These are phyloP conservation scores for Botryosphaeria agaves DNA, from an alignment of 2,329 filamentous ascomycete species.

Conservation along the genomic window DNA sequence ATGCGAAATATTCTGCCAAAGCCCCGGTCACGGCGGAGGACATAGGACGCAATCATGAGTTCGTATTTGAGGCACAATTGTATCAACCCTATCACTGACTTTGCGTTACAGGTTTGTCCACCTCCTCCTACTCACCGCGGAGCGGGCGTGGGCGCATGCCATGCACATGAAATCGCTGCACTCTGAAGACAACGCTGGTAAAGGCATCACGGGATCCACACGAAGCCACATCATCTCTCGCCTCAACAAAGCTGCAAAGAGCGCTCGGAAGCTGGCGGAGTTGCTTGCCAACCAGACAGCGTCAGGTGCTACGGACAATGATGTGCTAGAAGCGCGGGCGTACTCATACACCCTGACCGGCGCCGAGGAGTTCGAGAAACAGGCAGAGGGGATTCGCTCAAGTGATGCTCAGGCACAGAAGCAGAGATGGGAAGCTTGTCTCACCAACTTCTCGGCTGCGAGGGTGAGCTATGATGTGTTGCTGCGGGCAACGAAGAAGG, in stretches of 20 bases:
- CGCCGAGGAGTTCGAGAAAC: constrained; percentile 70
- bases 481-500: constrained; percentile 46
- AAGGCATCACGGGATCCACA: constrained; percentile 61
- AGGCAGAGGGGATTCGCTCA: constrained; percentile 28
- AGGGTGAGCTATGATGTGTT: constrained; percentile 72
- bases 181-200: constrained; percentile 51
- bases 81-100: constrained; percentile 1
- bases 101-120: constrained; percentile 48
- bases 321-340: constrained; percentile 71
- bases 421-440: constrained; percentile 57
- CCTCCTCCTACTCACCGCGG: constrained; percentile 69
- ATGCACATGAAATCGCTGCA: constrained; percentile 85
- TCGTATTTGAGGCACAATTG: background rate
- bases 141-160: constrained; percentile 87
- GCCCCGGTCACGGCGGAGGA: constrained; percentile 55
- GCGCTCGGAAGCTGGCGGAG: constrained; percentile 49
- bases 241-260: constrained; percentile 59
- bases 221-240: constrained; percentile 81
- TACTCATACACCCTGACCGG: constrained; percentile 67
- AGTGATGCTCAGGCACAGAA: constrained; percentile 15
- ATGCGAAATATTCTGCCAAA: constrained; percentile 68
- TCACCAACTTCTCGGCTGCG: constrained; percentile 58
- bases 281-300: constrained; percentile 44
- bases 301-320: constrained; percentile 49
- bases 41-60: constrained; percentile 61